A percentile compares a stretch with the other conserved stretches of the same genome.
These are phyloP conservation scores for Penicillium taxi DNA, from an alignment of 495 filamentous ascomycete genomes.

Conservation along the genomic window DNA sequence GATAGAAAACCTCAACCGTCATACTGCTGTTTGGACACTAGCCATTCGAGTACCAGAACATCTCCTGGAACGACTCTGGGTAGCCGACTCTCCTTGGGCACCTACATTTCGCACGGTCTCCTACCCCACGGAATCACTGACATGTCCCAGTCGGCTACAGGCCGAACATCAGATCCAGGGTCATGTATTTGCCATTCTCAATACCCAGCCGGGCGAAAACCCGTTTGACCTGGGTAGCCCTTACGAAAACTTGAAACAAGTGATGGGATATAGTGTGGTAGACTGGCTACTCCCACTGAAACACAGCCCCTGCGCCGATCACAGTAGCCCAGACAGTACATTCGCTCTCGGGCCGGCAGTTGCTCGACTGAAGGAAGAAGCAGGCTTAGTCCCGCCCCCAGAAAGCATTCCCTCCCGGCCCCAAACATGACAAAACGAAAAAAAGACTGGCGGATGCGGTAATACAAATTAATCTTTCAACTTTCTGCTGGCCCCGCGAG, in stretches of 20 bases:
- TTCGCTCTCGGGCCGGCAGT: conserved; percentile 47
- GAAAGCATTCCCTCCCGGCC: conserved; percentile 4
- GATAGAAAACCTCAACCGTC: conserved; percentile 63
- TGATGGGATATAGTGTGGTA: conserved; percentile 60
- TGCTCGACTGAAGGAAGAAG: conserved; percentile 40
- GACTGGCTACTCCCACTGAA: conserved; percentile 72
- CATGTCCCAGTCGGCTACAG: conserved; percentile 9
- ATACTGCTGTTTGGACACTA: conserved; percentile 57
- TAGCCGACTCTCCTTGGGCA: conserved; percentile 28
- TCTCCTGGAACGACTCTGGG: conserved; percentile 30
- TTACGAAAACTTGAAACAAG: conserved; percentile 59
- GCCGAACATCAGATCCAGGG: conserved; percentile 20
- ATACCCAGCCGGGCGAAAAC: conserved; percentile 65
- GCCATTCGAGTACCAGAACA: conserved; percentile 63
- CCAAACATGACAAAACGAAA: neutral
- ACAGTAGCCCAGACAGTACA: conserved; percentile 36
- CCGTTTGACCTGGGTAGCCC: conserved; percentile 62
- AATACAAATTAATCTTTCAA: conserved; percentile 6
- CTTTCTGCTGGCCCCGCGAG: too few species aligned
- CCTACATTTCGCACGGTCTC: conserved; percentile 41
- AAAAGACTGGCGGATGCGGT: conserved; percentile 2
- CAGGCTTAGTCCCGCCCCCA: conserved; percentile 28
- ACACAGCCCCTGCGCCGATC: conserved; percentile 53
- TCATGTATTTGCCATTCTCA: conserved; percentile 68
- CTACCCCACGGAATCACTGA: conserved; percentile 28